phyloP scores from a whole-genome alignment of 768 basidiomycete species.

The Suillus paluster region DNA sequence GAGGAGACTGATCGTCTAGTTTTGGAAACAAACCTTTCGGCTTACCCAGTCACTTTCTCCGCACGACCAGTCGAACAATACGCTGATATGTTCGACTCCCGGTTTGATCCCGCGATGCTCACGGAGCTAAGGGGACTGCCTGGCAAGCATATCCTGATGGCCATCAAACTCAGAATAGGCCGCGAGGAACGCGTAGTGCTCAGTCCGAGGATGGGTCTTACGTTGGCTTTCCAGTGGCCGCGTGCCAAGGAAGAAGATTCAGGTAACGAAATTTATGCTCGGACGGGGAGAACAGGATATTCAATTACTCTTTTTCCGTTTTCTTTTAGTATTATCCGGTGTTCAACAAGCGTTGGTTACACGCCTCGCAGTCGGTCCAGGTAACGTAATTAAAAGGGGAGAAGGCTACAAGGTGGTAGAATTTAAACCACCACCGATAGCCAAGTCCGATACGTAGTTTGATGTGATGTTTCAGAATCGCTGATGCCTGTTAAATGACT shows the following conservation, averaged over 20 bases:
- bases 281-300: not conserved
- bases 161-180: slow-evolving; percentile 2
- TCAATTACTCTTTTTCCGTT: not conserved
- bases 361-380: not conserved
- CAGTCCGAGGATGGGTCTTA: slow-evolving; percentile 4
- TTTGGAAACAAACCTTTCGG: slow-evolving; percentile 2
- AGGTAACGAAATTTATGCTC: not conserved
- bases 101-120: not conserved
- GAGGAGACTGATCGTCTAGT: not conserved
- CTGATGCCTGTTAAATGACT: not conserved
- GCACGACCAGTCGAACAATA: slow-evolving; percentile 5
- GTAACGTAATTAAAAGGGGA: not conserved
- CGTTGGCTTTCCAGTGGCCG: slow-evolving; percentile 6
- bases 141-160: slow-evolving; percentile 1
- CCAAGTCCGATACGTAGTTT: not conserved
- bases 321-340: not conserved
- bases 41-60: slow-evolving; percentile 3
- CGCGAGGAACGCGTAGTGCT: not conserved
- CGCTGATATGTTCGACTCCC: not conserved
- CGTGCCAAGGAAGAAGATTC: not conserved
- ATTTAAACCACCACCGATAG: not conserved
- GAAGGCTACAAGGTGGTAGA: not conserved
- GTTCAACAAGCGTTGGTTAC: not conserved
- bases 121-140: not conserved
- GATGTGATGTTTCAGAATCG: not conserved